Conservation (phyloP, 2,329 filamentous ascomycete species). For the Sphaerostilbella broomeana region DNA sequence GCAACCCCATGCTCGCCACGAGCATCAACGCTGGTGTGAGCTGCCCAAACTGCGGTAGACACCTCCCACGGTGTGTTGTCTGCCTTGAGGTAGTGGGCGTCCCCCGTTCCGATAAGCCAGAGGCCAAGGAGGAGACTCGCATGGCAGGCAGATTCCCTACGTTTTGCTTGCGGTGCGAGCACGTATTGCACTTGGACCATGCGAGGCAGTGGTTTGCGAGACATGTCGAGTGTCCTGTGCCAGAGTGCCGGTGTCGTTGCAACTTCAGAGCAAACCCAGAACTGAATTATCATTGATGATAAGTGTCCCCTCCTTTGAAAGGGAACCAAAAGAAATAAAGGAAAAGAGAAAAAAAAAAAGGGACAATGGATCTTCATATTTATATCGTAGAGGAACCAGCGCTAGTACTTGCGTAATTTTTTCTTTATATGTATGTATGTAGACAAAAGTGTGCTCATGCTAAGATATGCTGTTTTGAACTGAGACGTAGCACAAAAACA, state of each 20-base stretch:
- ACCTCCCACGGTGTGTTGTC: slow-evolving; percentile 60
- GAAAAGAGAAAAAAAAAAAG: neutral
- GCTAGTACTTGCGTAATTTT: too few relatives aligned
- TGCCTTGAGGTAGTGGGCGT: slow-evolving; percentile 62
- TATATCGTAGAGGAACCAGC: too few relatives aligned
- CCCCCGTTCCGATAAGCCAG: slow-evolving; percentile 52
- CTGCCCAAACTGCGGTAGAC: slow-evolving; percentile 60
- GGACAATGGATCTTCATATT: too few relatives aligned
- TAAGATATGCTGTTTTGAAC: too few relatives aligned
- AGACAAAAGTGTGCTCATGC: too few relatives aligned
- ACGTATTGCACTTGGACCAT: slow-evolving; percentile 62
- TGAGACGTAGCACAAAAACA: too few relatives aligned
- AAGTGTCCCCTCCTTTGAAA: neutral
- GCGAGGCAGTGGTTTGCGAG: slow-evolving; percentile 59
- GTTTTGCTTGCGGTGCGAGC: slow-evolving; percentile 62
- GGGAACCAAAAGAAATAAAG: neutral
- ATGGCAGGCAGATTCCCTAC: slow-evolving; percentile 57
- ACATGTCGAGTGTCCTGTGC: slow-evolving; percentile 60
- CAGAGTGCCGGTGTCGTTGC: slow-evolving; percentile 61
- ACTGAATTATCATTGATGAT: slow-evolving; percentile 41
- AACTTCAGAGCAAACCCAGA: slow-evolving; percentile 56
- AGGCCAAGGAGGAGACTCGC: slow-evolving; percentile 42
- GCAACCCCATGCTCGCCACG: slow-evolving; percentile 53
- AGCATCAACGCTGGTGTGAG: slow-evolving; percentile 55
- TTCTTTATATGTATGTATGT: too few relatives aligned